Evolutionary conservation across 73 alveolate species (phyloP).

Genomic region (Effrenium voratum): DNA sequence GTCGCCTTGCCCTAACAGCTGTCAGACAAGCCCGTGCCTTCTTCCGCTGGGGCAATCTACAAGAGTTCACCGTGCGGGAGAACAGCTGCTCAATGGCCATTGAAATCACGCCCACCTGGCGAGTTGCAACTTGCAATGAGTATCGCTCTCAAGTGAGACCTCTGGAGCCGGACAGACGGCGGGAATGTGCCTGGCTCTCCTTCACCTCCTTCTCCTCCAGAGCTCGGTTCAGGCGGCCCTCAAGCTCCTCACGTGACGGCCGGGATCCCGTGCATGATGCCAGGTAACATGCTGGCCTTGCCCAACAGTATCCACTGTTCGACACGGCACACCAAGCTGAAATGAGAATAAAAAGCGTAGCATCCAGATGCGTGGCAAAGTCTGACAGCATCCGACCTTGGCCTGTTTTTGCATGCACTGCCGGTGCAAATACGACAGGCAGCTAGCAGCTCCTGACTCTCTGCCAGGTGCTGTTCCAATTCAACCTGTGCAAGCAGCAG

Average conservation of each 20-base stretch:
- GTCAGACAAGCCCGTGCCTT: constrained; percentile 18
- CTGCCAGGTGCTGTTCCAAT: constrained; percentile 65
- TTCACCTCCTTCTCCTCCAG: constrained; percentile 91
- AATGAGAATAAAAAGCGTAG: no score
- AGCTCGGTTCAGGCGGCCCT: constrained; percentile 73
- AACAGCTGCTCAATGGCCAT: constrained; percentile 94
- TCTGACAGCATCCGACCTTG: no score
- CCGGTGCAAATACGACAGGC: no score
- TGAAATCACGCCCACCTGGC: constrained; percentile 73
- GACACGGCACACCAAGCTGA: no score
- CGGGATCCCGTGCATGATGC: no score
- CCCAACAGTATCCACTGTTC: no score
- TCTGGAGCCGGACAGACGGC: no score
- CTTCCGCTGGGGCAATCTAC: constrained; percentile 94
- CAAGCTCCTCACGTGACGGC: constrained; percentile 43
- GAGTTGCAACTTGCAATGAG: background rate
- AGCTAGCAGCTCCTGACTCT: constrained; percentile 87
- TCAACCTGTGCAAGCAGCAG: no score
- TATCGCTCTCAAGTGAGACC: background rate
- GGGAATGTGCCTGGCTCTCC: constrained; percentile 74
- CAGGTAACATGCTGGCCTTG: no score
- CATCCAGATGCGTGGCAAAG: no score
- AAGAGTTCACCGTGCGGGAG: constrained; percentile 90
- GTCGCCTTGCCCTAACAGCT: no score
- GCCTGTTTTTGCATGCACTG: no score